These are phyloP conservation scores for Hypoxylon intermedium DNA, from an alignment of 495 filamentous ascomycete species.

Conservation along the genomic window DNA sequence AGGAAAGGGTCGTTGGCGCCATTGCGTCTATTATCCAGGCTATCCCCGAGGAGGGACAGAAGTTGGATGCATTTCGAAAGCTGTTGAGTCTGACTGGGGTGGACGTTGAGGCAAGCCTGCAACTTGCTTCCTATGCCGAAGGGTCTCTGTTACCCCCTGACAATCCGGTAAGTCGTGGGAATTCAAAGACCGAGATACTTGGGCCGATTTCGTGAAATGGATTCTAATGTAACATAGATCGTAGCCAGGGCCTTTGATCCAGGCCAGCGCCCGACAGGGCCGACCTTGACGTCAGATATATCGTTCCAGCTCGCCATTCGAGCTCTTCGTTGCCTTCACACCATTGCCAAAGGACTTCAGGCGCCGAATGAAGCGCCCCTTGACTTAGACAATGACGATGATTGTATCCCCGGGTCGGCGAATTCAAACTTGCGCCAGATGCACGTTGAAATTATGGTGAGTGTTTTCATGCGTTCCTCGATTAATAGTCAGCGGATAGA, in stretches of 20 bases:
- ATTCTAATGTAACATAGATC: conserved; percentile 30
- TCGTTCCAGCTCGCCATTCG: conserved; percentile 64
- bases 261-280: conserved; percentile 46
- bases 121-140: conserved; percentile 40
- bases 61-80: conserved; percentile 65
- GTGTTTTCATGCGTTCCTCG: conserved; percentile 5
- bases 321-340: conserved; percentile 74
- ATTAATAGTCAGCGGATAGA: neutral
- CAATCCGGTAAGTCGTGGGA: conserved; percentile 39
- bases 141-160: conserved; percentile 43
- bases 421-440: conserved; percentile 41
- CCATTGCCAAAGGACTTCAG: conserved; percentile 82
- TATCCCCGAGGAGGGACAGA: conserved; percentile 67
- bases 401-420: neutral
- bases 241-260: conserved; percentile 48
- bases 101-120: conserved; percentile 60
- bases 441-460: conserved; percentile 43
- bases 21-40: conserved; percentile 88
- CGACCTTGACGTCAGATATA: conserved; percentile 45
- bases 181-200: neutral
- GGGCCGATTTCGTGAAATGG: neutral
- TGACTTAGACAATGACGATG: conserved; percentile 62
- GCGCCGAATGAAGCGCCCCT: conserved; percentile 72
- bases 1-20: conserved; percentile 81
- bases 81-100: conserved; percentile 70